Base-by-base conservation (phyloP, 2,329 filamentous ascomycete genomes). In the Fusarium agapanthi region DNA sequence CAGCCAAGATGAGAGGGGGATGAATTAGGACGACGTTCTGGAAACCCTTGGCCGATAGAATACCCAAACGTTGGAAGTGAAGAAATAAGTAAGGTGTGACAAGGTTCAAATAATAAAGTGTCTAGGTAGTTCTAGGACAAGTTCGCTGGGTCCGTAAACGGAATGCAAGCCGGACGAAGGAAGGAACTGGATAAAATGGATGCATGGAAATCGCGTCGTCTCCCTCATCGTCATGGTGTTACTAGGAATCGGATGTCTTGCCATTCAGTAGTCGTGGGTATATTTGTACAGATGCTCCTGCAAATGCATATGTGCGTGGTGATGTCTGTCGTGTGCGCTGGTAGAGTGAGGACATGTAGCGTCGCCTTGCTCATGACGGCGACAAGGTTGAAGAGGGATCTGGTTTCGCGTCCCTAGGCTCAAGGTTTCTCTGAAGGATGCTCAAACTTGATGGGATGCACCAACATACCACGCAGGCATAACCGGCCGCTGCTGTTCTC, bases 361-460 rank as follows among this genome's bases (percentile, higher is more conserved):
- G 58, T 75, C 75, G 75, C 75, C 75, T 77, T 75, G 75, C 73
- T 77, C 75, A 77, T 77, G 63, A 71, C 74, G 75, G 75, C 75
- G 71, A 73, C 67, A 73, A 56, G 61, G 43, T 68, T 69, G 20
- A 38, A 53, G 35, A 43, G 37, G 45, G 24, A 14, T 43, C 24
- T 58, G 51, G 26, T 37, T 43, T 50, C 43, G 34, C 34, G 41
- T 34, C 63, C 63, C 28, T 50, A 41, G 41, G 45, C 44, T 71
- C 72, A 77, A 37, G 70, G 72, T 73, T 77, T 75, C 69, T 88
- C 86, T n/a, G 78, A 80, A 28, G 86, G 86, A 71, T 86, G 84
- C 78, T 90, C 88, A 80, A 84, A 87, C 84, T 97, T 97, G 76
- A 96, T 90, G 2, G 94, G 94, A 85, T 97, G 94, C 73, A 96